Conservation (phyloP, 1,139 yeast genomes). For the Geotrichum macrosporum region DNA sequence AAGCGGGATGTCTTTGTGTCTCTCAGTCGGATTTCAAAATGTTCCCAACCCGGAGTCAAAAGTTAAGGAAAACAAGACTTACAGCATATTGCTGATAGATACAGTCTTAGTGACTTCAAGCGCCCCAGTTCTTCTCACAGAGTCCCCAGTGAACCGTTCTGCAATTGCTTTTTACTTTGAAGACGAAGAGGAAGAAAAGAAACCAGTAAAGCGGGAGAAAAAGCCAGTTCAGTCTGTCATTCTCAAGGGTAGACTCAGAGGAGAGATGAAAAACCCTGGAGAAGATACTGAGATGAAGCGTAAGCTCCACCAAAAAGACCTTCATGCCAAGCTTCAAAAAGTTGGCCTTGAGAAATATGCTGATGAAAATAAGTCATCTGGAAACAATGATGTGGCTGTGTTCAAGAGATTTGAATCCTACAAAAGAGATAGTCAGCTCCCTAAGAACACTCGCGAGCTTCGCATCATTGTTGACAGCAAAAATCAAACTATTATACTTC, state of each 20-base stretch:
- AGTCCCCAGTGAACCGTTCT: constrained; percentile 63
- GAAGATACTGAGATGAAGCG: constrained; percentile 81
- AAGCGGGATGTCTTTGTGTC: constrained; percentile 70
- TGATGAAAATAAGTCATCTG: constrained; percentile 43
- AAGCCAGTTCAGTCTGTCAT: constrained; percentile 38
- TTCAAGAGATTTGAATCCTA: constrained; percentile 93
- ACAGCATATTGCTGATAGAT: constrained; percentile 76
- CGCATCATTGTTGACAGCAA: constrained; percentile 84
- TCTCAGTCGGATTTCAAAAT: constrained; percentile 73
- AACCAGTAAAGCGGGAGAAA: constrained; percentile 25
- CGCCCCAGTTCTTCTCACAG: constrained; percentile 64
- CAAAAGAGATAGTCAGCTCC: constrained; percentile 87
- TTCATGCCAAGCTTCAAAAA: constrained; percentile 81
- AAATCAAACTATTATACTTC: constrained; percentile 82
- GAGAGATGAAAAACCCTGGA: constrained; percentile 59
- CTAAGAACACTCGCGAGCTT: constrained; percentile 73
- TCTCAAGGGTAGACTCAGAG: constrained; percentile 73
- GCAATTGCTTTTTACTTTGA: constrained; percentile 85
- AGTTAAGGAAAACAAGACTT: constrained; percentile 48
- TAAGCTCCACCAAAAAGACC: constrained; percentile 73
- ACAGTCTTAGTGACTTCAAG: constrained; percentile 59
- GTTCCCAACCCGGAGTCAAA: constrained; percentile 44
- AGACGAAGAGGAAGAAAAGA: constrained; percentile 45
- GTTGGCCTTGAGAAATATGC: constrained; percentile 52
- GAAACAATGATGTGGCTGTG: constrained; percentile 64